A percentile compares a stretch with the other conserved stretches of the same genome.
Evolutionary conservation across 208 protist species (phyloP).

Genomic region (Trichomonas gallinae): DNA sequence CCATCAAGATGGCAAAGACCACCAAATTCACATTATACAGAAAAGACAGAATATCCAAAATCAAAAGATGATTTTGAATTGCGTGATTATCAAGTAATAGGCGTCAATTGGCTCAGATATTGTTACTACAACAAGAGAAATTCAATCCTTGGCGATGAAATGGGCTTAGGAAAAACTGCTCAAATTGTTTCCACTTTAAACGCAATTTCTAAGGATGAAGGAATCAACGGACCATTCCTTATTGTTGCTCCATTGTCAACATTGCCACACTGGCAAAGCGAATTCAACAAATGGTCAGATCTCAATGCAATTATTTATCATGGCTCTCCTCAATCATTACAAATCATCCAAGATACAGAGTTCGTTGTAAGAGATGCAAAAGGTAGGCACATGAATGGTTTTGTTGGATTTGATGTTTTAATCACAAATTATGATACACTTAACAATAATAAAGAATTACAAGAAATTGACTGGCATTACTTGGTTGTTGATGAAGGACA

Average conservation of each 20-base stretch:
- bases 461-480: slow-evolving; percentile 42
- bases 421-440: slow-evolving; percentile 60
- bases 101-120: slow-evolving; percentile 75
- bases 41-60: neutral
- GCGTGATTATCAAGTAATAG: slow-evolving; percentile 22
- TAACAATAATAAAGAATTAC: neutral
- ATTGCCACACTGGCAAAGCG: neutral
- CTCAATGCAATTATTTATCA: neutral
- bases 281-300: slow-evolving; percentile 15
- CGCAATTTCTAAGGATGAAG: neutral
- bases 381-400: neutral
- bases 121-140: slow-evolving; percentile 76
- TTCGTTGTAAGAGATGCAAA: neutral
- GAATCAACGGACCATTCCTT: slow-evolving; percentile 28
- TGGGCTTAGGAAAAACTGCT: slow-evolving; percentile 48
- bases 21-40: neutral
- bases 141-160: slow-evolving; percentile 91
- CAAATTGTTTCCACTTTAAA: neutral
- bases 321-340: neutral
- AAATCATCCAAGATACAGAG: slow-evolving; percentile 20
- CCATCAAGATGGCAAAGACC: neutral
- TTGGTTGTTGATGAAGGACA: slow-evolving; percentile 61
- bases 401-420: slow-evolving; percentile 50
- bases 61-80: slow-evolving; percentile 16
- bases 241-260: neutral